Evolutionary conservation across 1,139 yeast species (phyloP).

Genomic region (Zygosaccharomyces sapae): DNA sequence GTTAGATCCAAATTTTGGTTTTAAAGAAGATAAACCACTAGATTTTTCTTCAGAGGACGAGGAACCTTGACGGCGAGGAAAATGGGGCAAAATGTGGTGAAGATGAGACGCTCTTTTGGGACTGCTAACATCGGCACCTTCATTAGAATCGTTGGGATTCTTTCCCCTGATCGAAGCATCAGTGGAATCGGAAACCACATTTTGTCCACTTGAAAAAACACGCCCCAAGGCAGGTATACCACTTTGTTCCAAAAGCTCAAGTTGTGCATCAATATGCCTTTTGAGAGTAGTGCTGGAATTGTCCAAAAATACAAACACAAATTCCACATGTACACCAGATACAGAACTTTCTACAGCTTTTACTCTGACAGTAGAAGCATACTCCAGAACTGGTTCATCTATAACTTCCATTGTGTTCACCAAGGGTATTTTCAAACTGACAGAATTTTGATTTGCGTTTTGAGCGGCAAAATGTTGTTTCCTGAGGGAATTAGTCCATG

Average conservation of each 20-base stretch:
- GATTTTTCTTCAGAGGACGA: background rate
- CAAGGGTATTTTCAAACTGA: slow-evolving; percentile 72
- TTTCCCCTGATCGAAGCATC: background rate
- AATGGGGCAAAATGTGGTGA: slow-evolving; percentile 1
- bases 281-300: slow-evolving; percentile 36
- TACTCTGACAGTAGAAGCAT: slow-evolving; percentile 45
- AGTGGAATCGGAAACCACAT: slow-evolving; percentile 3
- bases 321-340: slow-evolving; percentile 57
- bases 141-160: background rate
- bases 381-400: slow-evolving; percentile 47
- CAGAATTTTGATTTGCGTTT: slow-evolving; percentile 61
- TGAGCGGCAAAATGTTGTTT: slow-evolving; percentile 72
- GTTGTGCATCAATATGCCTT: slow-evolving; percentile 16
- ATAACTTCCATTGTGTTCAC: slow-evolving; percentile 62
- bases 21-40: background rate
- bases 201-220: background rate
- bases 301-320: slow-evolving; percentile 63
- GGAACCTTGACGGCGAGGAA: background rate
- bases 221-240: slow-evolving; percentile 10
- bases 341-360: slow-evolving; percentile 50
- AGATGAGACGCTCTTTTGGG: background rate
- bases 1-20: background rate
- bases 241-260: slow-evolving; percentile 14
- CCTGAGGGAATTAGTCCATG: slow-evolving; percentile 74
- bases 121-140: background rate